Conservation (phyloP, 371 early-diverging fungal species). For the Lichtheimia ornata region DNA sequence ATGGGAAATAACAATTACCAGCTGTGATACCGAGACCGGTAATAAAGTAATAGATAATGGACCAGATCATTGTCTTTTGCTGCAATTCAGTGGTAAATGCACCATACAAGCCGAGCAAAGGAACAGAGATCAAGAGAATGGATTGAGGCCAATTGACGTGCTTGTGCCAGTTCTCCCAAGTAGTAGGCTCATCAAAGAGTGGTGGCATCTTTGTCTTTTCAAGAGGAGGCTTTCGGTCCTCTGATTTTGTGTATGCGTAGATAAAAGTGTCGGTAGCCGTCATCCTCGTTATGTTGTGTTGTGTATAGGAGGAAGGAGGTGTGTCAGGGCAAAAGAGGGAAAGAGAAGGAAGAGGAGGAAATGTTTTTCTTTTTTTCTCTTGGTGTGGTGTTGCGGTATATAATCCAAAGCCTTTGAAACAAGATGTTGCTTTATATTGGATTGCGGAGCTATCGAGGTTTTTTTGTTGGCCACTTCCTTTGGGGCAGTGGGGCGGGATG, state of each 20-base stretch:
- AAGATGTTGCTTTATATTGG: slow-evolving; percentile 1
- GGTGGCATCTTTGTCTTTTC: slow-evolving; percentile 46
- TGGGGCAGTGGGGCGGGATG: slow-evolving; percentile 15
- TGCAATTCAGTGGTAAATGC: slow-evolving; percentile 66
- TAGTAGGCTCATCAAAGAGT: slow-evolving; percentile 56
- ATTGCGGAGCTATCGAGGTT: neutral
- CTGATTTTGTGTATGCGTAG: slow-evolving; percentile 45
- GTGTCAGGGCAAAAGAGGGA: neutral
- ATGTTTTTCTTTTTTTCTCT: neutral
- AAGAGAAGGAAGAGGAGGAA: slow-evolving; percentile 2
- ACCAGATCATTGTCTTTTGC: slow-evolving; percentile 74
- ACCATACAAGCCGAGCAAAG: slow-evolving; percentile 83
- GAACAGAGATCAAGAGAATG: slow-evolving; percentile 70
- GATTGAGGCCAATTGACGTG: slow-evolving; percentile 84
- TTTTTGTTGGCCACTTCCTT: slow-evolving; percentile 13
- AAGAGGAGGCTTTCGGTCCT: slow-evolving; percentile 48
- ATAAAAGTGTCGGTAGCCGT: slow-evolving; percentile 20
- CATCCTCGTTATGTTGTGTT: neutral
- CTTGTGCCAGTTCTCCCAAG: slow-evolving; percentile 53
- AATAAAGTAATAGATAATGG: slow-evolving; percentile 76
- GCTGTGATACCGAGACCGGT: slow-evolving; percentile 94
- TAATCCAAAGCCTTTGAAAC: slow-evolving; percentile 2
- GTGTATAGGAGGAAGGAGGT: neutral
- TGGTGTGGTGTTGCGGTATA: neutral
- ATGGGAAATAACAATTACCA: slow-evolving; percentile 42